These are phyloP conservation scores for Rosa rugosa DNA, from an alignment of 306 rosid species.

Conservation along the genomic window DNA sequence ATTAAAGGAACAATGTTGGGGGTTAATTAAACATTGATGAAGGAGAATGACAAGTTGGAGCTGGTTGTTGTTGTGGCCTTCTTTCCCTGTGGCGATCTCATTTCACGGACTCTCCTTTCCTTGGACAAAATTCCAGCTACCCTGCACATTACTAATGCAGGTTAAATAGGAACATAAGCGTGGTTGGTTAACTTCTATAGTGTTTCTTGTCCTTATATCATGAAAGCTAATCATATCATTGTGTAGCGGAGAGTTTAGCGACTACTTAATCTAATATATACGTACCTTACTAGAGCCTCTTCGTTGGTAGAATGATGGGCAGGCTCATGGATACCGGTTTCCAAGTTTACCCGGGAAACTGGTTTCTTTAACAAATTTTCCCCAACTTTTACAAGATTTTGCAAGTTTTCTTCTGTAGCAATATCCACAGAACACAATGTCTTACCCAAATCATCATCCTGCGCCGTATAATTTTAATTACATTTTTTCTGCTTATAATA, in stretches of 20 bases:
- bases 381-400: constrained; percentile 24
- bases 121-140: constrained; percentile 11
- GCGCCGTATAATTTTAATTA: not conserved
- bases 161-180: not conserved
- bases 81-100: constrained; percentile 9
- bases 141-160: not conserved
- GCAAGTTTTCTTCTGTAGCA: constrained; percentile 20
- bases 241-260: not conserved
- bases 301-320: constrained; percentile 16
- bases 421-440: constrained; percentile 15
- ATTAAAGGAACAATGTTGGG: too few relatives aligned
- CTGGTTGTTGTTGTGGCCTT: not conserved
- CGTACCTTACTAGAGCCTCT: constrained; percentile 28
- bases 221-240: not conserved
- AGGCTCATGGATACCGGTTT: constrained; percentile 10
- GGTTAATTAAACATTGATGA: not conserved
- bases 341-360: constrained; percentile 19
- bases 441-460: constrained; percentile 29
- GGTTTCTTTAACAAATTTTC: constrained; percentile 24
- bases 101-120: constrained; percentile 12
- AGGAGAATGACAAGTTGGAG: constrained; percentile 3
- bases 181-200: not conserved
- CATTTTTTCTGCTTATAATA: not conserved
- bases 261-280: not conserved
- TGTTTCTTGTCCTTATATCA: not conserved